Evolutionary conservation across 192 early-diverging fungal species (phyloP), one percentile per base, ranked within the genome.

Genomic region (Backusella australiensis): DNA sequence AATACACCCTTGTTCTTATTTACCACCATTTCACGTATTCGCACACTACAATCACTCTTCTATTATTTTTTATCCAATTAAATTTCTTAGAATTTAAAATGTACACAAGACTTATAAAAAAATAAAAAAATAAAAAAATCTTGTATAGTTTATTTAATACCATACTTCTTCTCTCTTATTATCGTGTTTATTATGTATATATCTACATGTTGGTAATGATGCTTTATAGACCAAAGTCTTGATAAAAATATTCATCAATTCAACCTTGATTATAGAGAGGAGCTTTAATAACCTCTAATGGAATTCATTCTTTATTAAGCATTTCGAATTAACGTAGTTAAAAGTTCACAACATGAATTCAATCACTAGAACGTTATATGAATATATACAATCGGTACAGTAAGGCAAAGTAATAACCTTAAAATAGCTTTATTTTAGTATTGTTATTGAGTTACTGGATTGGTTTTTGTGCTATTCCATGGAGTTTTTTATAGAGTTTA

Each of bases 81-180:
- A 63, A 63, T 63, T 63, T 63, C 26, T 63, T 63, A 63, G 56
- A 63, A 63, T 63, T 63, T 63, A 26, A 63, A 63, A 63, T 63
- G 56, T 63, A 63, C 56, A 63, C 56, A 63, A 63, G 56, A 63
- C 56, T 29, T 63, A 23, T 63, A 63, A 63, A 49, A 49, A 49
- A 63, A 14, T 26, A 63, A 29, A 63, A 5, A 29, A 63, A 63
- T 53, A 63, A 63, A 63, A 63, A 26, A 26, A 26, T 63, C 56
- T 63, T 63, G 56, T 63, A 63, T 23, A 63, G 56, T 63, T 63
- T 63, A 63, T 26, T 14, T 14, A 29, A 63, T 29, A 23, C 14
- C 42, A 17, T 44, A 44, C 11, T 3, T 12, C 5, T 11, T 8
- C 23, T 26, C 12, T 23, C 6, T 14, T 63, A 14, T 32, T 63